Evolutionary conservation across 176 grass and related monocot species (phyloP).

Genomic region (Lolium rigidum): DNA sequence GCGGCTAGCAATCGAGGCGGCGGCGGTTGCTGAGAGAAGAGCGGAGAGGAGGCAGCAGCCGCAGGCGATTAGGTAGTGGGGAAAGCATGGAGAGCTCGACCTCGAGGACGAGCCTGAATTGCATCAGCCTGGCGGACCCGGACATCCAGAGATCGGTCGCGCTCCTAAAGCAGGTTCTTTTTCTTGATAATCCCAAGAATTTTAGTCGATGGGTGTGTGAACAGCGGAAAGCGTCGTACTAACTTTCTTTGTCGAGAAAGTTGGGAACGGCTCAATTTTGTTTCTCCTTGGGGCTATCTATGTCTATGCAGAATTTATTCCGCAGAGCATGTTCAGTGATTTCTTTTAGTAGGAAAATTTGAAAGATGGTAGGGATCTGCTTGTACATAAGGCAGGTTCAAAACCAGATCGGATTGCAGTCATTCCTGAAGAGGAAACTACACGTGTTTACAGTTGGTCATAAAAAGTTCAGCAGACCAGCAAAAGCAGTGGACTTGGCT

Average conservation of each 20-base stretch:
- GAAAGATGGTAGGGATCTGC: neutral
- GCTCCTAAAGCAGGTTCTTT: constrained; percentile 80
- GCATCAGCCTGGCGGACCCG: constrained; percentile 77
- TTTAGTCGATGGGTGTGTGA: neutral
- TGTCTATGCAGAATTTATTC: neutral
- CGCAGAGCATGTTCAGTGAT: neutral
- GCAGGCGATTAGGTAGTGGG: neutral
- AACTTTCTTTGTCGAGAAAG: constrained; percentile 7
- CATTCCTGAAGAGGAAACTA: neutral
- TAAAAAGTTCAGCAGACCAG: neutral
- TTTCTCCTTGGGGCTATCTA: neutral
- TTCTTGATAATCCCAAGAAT: constrained; percentile 18
- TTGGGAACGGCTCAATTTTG: neutral
- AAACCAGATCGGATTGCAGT: neutral
- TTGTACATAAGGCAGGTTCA: neutral
- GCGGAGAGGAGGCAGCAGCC: neutral
- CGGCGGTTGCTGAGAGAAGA: constrained; percentile 1
- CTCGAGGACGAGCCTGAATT: constrained; percentile 64
- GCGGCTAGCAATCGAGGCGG: neutral
- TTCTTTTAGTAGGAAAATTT: neutral
- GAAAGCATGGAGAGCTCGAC: constrained; percentile 59
- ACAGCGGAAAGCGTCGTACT: neutral
- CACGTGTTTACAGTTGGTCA: neutral
- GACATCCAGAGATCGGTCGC: constrained; percentile 72
- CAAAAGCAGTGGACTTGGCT: neutral